Conservation (phyloP, 2,329 filamentous ascomycete genomes). For the Ophiostoma piceae region DNA sequence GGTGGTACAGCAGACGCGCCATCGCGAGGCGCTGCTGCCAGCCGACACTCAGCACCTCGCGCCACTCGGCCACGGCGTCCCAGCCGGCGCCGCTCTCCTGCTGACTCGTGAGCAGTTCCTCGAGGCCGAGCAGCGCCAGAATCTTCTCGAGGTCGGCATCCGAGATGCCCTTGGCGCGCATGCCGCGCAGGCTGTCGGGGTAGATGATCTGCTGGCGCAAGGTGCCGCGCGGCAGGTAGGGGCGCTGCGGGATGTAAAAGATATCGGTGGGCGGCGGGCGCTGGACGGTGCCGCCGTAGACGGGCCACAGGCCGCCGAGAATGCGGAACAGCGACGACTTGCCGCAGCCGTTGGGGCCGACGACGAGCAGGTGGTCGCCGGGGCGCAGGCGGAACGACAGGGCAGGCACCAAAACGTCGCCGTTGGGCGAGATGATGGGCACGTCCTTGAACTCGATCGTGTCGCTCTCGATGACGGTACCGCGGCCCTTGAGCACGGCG, state of each 20-base stretch:
- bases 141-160: slow-evolving; percentile 75
- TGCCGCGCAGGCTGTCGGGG: slow-evolving; percentile 80
- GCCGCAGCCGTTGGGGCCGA: slow-evolving; percentile 94
- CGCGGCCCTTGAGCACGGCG: slow-evolving; percentile 74
- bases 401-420: slow-evolving; percentile 80
- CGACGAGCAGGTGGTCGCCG: slow-evolving; percentile 86
- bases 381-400: slow-evolving; percentile 82
- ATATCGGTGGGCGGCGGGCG: slow-evolving; percentile 91
- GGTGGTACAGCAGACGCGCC: slow-evolving; percentile 91
- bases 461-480: slow-evolving; percentile 72
- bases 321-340: slow-evolving; percentile 97
- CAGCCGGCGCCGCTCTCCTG: slow-evolving; percentile 53
- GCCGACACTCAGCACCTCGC: slow-evolving; percentile 85
- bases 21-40: slow-evolving; percentile 95
- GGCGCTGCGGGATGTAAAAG: slow-evolving; percentile 96
- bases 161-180: slow-evolving; percentile 76
- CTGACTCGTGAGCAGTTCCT: slow-evolving; percentile 72
- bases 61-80: slow-evolving; percentile 95
- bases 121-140: slow-evolving; percentile 73
- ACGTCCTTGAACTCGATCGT: slow-evolving; percentile 84
- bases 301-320: slow-evolving; percentile 91
- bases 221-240: slow-evolving; percentile 84
- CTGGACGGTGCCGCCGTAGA: slow-evolving; percentile 88
- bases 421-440: slow-evolving; percentile 91
- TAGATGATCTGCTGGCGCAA: slow-evolving; percentile 97